Percentiles rank a stretch among this genome's conserved stretches.
Conservation (phyloP, 1,284 basidiomycete species). For the Trichosporon sp. region DNA sequence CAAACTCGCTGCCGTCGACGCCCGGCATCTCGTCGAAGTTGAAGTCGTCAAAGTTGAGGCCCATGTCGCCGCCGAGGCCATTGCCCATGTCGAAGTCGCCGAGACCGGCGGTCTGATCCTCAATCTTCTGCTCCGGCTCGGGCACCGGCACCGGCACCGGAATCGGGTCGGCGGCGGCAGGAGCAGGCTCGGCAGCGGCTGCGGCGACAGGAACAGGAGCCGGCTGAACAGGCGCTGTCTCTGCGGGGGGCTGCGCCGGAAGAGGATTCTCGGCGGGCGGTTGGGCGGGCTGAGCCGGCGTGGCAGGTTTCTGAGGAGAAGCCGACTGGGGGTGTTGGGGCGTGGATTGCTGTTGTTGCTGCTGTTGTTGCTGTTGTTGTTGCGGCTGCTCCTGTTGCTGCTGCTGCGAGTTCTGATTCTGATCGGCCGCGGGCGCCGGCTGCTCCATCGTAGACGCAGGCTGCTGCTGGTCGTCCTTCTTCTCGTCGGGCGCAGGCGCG, state of each 20-base stretch:
- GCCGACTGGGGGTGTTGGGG: not conserved
- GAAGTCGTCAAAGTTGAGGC: slow-evolving; percentile 38
- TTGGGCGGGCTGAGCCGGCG: not conserved
- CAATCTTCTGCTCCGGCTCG: slow-evolving; percentile 3
- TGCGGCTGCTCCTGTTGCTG: slow-evolving; percentile 5
- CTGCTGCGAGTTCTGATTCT: not conserved
- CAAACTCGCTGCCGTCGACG: slow-evolving; percentile 37
- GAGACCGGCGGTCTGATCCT: not conserved
- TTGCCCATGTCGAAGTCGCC: slow-evolving; percentile 1
- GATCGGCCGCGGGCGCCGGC: not conserved
- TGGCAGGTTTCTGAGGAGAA: not conserved
- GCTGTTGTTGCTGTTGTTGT: slow-evolving; percentile 4
- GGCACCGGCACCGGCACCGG: not conserved
- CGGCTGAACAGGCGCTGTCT: not conserved
- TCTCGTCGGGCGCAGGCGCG: not conserved
- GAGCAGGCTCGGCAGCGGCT: not conserved
- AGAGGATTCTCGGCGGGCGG: not conserved
- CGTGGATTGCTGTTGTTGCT: not conserved
- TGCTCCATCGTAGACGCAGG: not conserved
- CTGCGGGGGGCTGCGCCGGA: not conserved
- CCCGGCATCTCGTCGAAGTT: slow-evolving; percentile 34
- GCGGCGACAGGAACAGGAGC: not conserved
- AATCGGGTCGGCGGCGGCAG: not conserved
- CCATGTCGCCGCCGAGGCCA: slow-evolving; percentile 13
- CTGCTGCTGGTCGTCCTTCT: slow-evolving; percentile 1